Base-by-base conservation (phyloP, 179 eudicot species). In the Nepenthes alata region DNA sequence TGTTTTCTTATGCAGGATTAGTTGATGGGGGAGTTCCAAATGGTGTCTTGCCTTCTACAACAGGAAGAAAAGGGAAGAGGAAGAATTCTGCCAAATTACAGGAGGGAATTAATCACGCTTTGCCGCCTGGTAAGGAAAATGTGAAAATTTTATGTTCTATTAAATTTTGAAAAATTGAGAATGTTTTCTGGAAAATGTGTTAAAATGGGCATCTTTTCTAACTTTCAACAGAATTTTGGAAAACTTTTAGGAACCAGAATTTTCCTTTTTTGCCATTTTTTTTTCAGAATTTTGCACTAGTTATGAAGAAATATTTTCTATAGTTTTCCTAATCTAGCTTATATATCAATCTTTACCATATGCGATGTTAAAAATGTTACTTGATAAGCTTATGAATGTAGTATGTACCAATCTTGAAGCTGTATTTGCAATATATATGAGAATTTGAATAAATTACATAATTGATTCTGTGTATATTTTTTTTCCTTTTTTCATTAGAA, bases 1-100 rank as follows among this genome's bases (percentile, higher is more conserved):
- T 57, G 41, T 45, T 49, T 34, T 61, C 50, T 63, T 48, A 49
- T 74, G 62, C 69, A 90, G 96, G 81, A 55, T 72, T 72, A 53
- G 51, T 73, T 41, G 64, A 78, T 59, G 78, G 67, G 59, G 81
- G 59, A 35, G 64, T 70, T 67, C 35, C 68, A 45, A 72, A 76
- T 76, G 82, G 70, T 66, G 69, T 54, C 68, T 66, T 70, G 51
- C 67, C 70, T 67, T 70, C 72, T 12, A 87, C 75, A 63, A 54
- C 72, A 55, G 86, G 78, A 66, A 79, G 87, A 75, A 87, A 74
- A 78, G 75, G 87, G 65, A 83, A 75, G 66, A 82, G 95, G 51
- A 82, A 71, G 64, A 83, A 69, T 77, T 64, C 85, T 6, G 53
- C 75, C 54, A 90, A 84, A 70, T 58, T 72, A 7, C 41, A 69